A percentile compares a stretch with the other conserved stretches of the same genome.
phyloP scores from a whole-genome alignment of 257 asterid species.

The Mentha longifolia region DNA sequence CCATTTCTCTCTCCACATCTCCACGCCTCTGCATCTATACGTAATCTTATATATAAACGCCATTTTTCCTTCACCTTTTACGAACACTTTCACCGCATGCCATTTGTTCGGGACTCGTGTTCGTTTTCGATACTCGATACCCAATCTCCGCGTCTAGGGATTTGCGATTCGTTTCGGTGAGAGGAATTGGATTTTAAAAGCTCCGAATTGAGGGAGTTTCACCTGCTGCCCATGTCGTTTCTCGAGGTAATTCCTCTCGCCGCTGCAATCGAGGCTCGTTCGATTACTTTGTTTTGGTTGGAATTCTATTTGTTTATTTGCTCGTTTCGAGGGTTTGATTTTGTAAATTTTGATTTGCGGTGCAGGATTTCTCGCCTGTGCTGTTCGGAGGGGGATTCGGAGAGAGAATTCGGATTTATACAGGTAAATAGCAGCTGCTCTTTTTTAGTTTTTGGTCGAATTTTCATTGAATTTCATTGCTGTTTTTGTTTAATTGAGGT shows the following conservation, averaged over 20 bases:
- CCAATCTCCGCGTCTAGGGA: constrained; percentile 25
- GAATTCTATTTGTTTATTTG: not conserved
- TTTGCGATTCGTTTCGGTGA: constrained; percentile 23
- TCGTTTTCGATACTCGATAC: constrained; percentile 1
- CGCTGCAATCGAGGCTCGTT: constrained; percentile 26
- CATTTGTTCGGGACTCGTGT: constrained; percentile 28
- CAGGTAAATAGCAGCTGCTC: constrained; percentile 50
- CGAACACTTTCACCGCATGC: constrained; percentile 9
- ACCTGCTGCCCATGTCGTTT: constrained; percentile 56
- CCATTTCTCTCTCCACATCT: constrained; percentile 27
- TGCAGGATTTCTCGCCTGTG: constrained; percentile 67
- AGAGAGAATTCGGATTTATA: constrained; percentile 40
- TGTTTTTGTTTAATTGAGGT: constrained; percentile 3
- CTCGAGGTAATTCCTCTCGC: constrained; percentile 50
- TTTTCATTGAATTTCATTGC: not conserved
- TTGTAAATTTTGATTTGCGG: constrained; percentile 27
- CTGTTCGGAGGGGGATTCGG: constrained; percentile 47
- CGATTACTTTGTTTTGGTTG: not conserved
- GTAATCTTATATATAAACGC: constrained; percentile 5
- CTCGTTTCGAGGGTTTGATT: constrained; percentile 24
- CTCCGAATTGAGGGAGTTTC: constrained; percentile 26
- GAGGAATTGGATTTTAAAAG: constrained; percentile 19
- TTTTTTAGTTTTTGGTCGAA: constrained; percentile 8
- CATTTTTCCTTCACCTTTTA: constrained; percentile 16
- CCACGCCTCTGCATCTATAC: not conserved